Evolutionary conservation across 1,284 basidiomycete species (phyloP).

Genomic region (Wallemia hederae): DNA sequence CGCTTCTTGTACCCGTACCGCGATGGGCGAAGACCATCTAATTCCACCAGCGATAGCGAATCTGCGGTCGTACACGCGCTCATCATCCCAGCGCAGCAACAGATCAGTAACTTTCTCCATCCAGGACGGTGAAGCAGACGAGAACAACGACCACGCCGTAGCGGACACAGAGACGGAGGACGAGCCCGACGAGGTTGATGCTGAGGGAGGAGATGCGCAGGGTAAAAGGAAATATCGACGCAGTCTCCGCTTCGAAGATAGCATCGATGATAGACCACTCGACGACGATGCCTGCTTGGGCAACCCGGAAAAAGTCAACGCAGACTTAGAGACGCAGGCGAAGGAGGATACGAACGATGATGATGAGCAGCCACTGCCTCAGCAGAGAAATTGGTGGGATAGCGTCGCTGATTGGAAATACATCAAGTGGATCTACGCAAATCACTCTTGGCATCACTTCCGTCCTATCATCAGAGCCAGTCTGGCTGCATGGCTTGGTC

Average conservation of each 20-base stretch:
- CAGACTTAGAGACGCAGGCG: background rate
- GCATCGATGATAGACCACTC: background rate
- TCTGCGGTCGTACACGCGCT: background rate
- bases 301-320: background rate
- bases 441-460: background rate
- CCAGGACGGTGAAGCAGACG: background rate
- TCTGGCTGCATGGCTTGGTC: background rate
- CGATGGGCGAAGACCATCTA: background rate
- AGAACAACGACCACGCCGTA: background rate
- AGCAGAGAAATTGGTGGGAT: background rate
- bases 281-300: background rate
- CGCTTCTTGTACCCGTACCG: background rate
- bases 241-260: background rate
- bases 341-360: background rate
- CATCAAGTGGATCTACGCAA: background rate
- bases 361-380: background rate
- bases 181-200: constrained; percentile 28
- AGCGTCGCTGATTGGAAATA: background rate
- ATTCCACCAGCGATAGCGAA: background rate
- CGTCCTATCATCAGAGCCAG: background rate
- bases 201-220: constrained; percentile 34
- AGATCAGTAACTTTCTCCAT: background rate
- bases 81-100: background rate
- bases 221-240: background rate
- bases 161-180: background rate